These are phyloP conservation scores for Berkeleyomyces rouxiae DNA, from an alignment of 2,329 filamentous ascomycete species.

Conservation along the genomic window DNA sequence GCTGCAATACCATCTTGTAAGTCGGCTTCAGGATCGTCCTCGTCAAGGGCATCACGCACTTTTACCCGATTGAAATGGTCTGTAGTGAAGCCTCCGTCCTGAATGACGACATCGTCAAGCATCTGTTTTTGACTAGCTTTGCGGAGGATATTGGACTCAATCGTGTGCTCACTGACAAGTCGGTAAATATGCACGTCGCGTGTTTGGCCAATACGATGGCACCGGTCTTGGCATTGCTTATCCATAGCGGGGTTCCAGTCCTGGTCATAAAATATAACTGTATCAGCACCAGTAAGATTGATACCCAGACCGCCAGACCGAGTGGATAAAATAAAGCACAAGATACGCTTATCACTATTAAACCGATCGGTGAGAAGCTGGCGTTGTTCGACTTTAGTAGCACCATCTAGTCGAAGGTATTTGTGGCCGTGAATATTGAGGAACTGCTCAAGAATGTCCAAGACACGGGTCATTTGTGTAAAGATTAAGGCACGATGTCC, in stretches of 20 bases:
- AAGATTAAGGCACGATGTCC: conserved; percentile 94
- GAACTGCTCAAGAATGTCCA: conserved; percentile 95
- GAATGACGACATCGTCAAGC: conserved; percentile 94
- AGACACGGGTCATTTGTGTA: conserved; percentile 97
- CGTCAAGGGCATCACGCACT: conserved; percentile 18
- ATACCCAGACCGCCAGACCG: conserved; percentile 89
- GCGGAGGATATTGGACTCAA: conserved; percentile 92
- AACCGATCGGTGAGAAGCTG: conserved; percentile 93
- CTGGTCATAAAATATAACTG: conserved; percentile 96
- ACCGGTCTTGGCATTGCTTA: conserved; percentile 95
- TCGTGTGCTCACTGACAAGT: conserved; percentile 81
- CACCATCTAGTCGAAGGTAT: conserved; percentile 89
- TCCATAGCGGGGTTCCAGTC: conserved; percentile 99
- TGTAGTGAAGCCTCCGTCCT: conserved; percentile 94
- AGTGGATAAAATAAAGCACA: conserved; percentile 90
- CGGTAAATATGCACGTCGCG: conserved; percentile 97
- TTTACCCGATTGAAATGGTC: conserved; percentile 76
- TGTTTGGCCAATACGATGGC: conserved; percentile 93
- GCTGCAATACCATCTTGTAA: conserved; percentile 48
- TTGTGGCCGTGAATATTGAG: conserved; percentile 96
- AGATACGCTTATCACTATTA: conserved; percentile 82
- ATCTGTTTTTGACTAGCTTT: conserved; percentile 97
- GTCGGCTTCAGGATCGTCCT: conserved; percentile 15
- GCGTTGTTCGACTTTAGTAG: conserved; percentile 87
- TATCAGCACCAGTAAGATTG: conserved; percentile 91